Percentiles rank a stretch among this genome's conserved stretches.
phyloP scores from a whole-genome alignment of 2,329 filamentous ascomycete genomes.

The Dactylellina parvicollis region DNA sequence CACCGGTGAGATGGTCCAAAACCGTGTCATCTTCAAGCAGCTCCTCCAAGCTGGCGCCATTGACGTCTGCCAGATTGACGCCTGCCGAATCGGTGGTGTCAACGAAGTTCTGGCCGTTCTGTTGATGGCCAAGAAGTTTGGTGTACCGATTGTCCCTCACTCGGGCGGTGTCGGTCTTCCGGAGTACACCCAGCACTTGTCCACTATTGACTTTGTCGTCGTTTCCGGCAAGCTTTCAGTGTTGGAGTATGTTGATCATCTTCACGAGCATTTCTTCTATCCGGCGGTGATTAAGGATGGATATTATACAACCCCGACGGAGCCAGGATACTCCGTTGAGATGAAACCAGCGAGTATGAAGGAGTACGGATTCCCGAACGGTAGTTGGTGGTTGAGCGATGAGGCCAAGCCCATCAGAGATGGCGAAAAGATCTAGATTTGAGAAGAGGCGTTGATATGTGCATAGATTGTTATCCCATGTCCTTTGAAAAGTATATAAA shows the following conservation, averaged over 20 bases:
- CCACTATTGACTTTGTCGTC: constrained; percentile 90
- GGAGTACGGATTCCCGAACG: constrained; percentile 77
- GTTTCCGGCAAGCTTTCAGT: constrained; percentile 83
- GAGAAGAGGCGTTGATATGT: not conserved
- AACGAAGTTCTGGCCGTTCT: constrained; percentile 93
- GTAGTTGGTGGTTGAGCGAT: constrained; percentile 85
- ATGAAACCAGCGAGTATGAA: constrained; percentile 93
- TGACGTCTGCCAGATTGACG: constrained; percentile 89
- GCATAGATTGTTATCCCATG: constrained; percentile 10
- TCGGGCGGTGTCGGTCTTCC: constrained; percentile 88
- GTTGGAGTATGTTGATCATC: constrained; percentile 89
- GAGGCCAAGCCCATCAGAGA: constrained; percentile 80
- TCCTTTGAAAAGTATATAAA: constrained; percentile 16
- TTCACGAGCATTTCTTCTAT: constrained; percentile 92
- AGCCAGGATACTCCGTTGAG: constrained; percentile 89
- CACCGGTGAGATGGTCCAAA: constrained; percentile 95
- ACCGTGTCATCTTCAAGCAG: constrained; percentile 93
- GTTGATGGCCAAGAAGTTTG: constrained; percentile 79
- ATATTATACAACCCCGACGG: constrained; percentile 84
- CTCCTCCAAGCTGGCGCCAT: constrained; percentile 81
- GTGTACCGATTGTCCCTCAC: constrained; percentile 85
- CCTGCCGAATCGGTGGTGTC: constrained; percentile 86
- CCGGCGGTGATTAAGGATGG: constrained; percentile 82
- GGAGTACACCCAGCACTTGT: constrained; percentile 92
- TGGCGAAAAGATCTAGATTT: constrained; percentile 59